These are phyloP conservation scores for Dendrobium chrysotoxum DNA, from an alignment of 106 monocot genomes.

Conservation along the genomic window DNA sequence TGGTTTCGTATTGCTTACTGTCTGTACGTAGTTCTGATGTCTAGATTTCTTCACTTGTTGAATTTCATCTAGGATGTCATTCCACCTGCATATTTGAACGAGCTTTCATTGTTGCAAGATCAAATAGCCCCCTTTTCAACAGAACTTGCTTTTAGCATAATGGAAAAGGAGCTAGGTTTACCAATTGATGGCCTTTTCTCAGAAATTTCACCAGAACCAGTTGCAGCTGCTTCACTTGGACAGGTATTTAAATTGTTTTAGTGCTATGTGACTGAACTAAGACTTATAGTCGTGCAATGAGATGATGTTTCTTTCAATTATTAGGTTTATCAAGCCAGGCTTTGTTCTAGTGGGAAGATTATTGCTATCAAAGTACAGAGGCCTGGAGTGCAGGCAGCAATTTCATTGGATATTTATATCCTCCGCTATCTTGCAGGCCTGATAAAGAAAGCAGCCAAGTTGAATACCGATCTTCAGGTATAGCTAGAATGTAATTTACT, in stretches of 20 bases:
- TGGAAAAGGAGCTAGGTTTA: conserved; percentile 84
- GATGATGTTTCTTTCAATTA: conserved; percentile 12
- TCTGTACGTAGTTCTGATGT: neutral
- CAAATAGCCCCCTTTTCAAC: conserved; percentile 91
- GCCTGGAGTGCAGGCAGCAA: conserved; percentile 95
- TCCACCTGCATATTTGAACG: conserved; percentile 87
- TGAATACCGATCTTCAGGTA: conserved; percentile 96
- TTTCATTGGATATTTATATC: conserved; percentile 95
- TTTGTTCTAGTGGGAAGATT: conserved; percentile 59
- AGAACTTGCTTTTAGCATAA: conserved; percentile 75
- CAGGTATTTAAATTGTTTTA: conserved; percentile 37
- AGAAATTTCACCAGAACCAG: conserved; percentile 85
- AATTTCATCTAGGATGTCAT: conserved; percentile 73
- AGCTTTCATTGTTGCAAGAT: conserved; percentile 94
- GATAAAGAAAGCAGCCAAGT: conserved; percentile 53
- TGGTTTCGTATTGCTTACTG: neutral
- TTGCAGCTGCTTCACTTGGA: conserved; percentile 97
- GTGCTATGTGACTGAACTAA: neutral
- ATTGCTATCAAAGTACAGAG: conserved; percentile 99
- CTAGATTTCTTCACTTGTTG: neutral
- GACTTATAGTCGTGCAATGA: neutral
- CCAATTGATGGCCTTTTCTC: conserved; percentile 81
- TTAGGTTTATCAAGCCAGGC: conserved; percentile 93
- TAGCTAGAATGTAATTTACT: conserved; percentile 4
- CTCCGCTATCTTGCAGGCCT: conserved; percentile 79